These are phyloP conservation scores for Spinellus fusiger DNA, from an alignment of 192 early-diverging fungal species.

Conservation along the genomic window DNA sequence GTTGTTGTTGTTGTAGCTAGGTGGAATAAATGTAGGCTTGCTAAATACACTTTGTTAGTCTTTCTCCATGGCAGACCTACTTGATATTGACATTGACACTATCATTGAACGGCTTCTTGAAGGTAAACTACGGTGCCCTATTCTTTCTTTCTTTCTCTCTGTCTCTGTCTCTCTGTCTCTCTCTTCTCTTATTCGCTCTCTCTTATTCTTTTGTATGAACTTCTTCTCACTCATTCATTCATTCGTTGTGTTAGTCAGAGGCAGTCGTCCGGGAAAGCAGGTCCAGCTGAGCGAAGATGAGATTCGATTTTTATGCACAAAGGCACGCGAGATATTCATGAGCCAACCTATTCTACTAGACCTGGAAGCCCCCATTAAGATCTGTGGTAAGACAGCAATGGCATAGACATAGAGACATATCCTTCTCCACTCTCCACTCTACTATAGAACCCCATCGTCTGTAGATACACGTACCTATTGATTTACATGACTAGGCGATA, in stretches of 20 bases:
- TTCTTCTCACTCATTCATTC: background rate
- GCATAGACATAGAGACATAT: background rate
- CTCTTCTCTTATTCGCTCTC: background rate
- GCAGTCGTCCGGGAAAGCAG: conserved; percentile 92
- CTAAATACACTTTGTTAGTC: no score
- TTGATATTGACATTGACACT: conserved; percentile 77
- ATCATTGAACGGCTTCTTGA: conserved; percentile 88
- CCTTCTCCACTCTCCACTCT: background rate
- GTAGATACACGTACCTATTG: no score
- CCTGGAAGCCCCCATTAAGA: conserved; percentile 92
- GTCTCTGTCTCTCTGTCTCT: background rate
- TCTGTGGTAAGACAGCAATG: conserved; percentile 66
- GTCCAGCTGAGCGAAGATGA: conserved; percentile 95
- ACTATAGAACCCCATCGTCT: no score
- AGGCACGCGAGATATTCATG: conserved; percentile 93
- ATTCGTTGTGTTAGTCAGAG: conserved; percentile 62
- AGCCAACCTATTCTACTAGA: conserved; percentile 88
- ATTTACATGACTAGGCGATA: conserved; percentile 34
- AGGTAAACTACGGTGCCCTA: conserved; percentile 75
- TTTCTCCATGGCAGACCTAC: conserved; percentile 39
- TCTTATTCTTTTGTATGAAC: background rate
- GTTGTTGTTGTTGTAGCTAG: background rate
- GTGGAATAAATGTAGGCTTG: no score
- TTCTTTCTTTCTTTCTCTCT: background rate
- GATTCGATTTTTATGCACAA: conserved; percentile 91